Conservation (phyloP, 2,329 filamentous ascomycete genomes). For the Nannizziopsis arthrosporioides region DNA sequence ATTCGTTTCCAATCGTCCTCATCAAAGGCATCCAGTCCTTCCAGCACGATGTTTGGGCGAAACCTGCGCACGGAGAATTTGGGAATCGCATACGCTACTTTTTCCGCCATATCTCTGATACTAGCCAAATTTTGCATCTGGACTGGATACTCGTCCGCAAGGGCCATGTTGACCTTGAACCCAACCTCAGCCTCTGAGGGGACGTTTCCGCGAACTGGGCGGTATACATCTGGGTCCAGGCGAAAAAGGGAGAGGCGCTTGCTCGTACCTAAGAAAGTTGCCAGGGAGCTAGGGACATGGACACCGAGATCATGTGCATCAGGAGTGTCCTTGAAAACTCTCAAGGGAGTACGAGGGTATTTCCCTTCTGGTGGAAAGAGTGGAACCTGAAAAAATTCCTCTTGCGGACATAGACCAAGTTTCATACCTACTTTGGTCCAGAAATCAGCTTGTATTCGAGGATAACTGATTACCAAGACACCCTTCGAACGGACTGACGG, state of each 20-base stretch:
- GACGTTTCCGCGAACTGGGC: slow-evolving; percentile 45
- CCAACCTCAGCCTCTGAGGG: slow-evolving; percentile 41
- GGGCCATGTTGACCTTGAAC: slow-evolving; percentile 44
- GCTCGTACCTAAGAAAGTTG: slow-evolving; percentile 36
- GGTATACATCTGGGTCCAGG: slow-evolving; percentile 33
- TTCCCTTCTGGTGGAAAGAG: slow-evolving; percentile 39
- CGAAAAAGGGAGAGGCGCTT: slow-evolving; percentile 45
- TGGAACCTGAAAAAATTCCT: slow-evolving; percentile 42
- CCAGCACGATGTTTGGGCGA: slow-evolving; percentile 47
- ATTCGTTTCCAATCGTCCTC: slow-evolving; percentile 50
- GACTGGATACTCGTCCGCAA: slow-evolving; percentile 49
- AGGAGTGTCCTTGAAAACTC: slow-evolving; percentile 46
- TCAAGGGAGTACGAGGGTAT: slow-evolving; percentile 39
- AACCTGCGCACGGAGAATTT: slow-evolving; percentile 44
- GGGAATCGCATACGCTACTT: slow-evolving; percentile 30
- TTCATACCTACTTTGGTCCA: slow-evolving; percentile 22
- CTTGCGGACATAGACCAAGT: slow-evolving; percentile 22
- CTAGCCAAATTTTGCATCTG: slow-evolving; percentile 46
- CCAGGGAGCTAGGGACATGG: slow-evolving; percentile 39
- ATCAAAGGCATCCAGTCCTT: slow-evolving; percentile 41
- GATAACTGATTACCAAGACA: slow-evolving; percentile 42
- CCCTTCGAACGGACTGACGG: slow-evolving; percentile 43
- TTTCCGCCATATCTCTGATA: slow-evolving; percentile 39
- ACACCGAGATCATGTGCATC: slow-evolving; percentile 29
- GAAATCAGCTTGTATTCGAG: slow-evolving; percentile 18